A percentile compares a stretch with the other conserved stretches of the same genome.
phyloP scores from a whole-genome alignment of 2,329 filamentous ascomycete species.

The Herpotrichia juniperi region DNA sequence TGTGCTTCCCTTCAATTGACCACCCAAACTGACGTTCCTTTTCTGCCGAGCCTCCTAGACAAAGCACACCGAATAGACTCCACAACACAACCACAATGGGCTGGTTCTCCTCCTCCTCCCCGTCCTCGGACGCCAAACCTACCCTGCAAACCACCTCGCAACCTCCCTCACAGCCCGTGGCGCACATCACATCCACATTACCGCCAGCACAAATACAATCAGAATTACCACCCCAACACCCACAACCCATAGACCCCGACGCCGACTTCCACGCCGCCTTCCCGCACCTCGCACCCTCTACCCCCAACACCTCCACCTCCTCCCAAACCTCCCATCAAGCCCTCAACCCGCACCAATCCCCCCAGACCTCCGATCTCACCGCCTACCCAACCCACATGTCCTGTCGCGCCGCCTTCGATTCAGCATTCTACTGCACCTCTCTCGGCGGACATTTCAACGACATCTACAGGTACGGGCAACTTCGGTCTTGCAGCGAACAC shows the following conservation, averaged over 20 bases:
- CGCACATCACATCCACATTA: slow-evolving; percentile 17
- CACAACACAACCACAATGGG: slow-evolving; percentile 30
- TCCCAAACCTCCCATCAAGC: slow-evolving; percentile 10
- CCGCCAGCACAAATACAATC: slow-evolving; percentile 23
- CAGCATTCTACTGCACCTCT: slow-evolving; percentile 91
- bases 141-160: slow-evolving; percentile 1
- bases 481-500: slow-evolving; percentile 79
- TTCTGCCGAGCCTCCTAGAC: too few species aligned
- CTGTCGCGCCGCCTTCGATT: slow-evolving; percentile 89
- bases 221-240: slow-evolving; percentile 20
- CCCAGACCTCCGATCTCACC: slow-evolving; percentile 21
- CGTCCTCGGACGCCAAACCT: slow-evolving; percentile 3
- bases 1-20: not conserved
- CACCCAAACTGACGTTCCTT: too few species aligned
- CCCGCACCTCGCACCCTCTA: slow-evolving; percentile 51
- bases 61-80: not conserved
- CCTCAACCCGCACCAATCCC: slow-evolving; percentile 4
- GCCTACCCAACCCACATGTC: slow-evolving; percentile 80
- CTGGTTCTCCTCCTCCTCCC: slow-evolving; percentile 46
- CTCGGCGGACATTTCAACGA: slow-evolving; percentile 90
- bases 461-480: slow-evolving; percentile 82
- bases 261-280: slow-evolving; percentile 61
- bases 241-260: slow-evolving; percentile 56
- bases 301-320: slow-evolving; percentile 18
- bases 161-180: too few species aligned